phyloP scores from a whole-genome alignment of 2,329 filamentous ascomycete species.

The Xylariaceae sp. region DNA sequence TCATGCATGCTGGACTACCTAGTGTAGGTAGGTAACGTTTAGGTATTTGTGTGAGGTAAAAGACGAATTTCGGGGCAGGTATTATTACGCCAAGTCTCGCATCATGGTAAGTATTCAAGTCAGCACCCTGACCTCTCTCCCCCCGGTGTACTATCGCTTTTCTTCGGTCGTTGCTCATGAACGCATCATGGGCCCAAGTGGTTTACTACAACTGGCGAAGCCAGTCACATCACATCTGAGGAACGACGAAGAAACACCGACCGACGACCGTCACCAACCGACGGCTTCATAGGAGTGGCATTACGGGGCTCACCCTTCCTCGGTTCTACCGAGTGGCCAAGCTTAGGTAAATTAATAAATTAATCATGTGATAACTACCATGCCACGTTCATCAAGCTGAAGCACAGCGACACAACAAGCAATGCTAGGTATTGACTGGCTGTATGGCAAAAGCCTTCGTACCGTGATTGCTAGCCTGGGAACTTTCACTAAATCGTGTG shows the following conservation, averaged over 20 bases:
- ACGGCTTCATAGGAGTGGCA: conserved; percentile 3
- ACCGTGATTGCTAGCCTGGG: conserved; percentile 11
- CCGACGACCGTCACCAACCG: neutral
- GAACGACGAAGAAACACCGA: too few relatives aligned
- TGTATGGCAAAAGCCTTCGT: conserved; percentile 7
- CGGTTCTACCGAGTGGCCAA: conserved; percentile 6
- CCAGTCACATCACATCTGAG: conserved; percentile 2
- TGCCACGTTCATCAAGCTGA: conserved; percentile 15
- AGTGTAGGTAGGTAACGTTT: too few relatives aligned
- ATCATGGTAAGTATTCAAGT: neutral
- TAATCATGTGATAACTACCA: neutral
- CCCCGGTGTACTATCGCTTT: neutral
- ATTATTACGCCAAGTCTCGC: neutral
- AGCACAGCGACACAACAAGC: conserved; percentile 10
- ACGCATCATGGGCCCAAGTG: neutral
- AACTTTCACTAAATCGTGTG: conserved; percentile 4
- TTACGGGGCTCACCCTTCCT: conserved; percentile 3
- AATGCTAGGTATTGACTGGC: conserved; percentile 15
- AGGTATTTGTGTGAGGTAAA: too few relatives aligned
- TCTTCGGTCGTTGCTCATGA: neutral
- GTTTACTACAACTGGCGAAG: conserved; percentile 2
- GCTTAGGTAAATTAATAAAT: neutral
- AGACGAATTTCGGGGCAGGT: neutral
- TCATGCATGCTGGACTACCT: neutral
- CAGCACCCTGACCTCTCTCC: conserved; percentile 2